Evolutionary conservation across 495 filamentous ascomycete species (phyloP).

Genomic region (Aspergillus steynii): DNA sequence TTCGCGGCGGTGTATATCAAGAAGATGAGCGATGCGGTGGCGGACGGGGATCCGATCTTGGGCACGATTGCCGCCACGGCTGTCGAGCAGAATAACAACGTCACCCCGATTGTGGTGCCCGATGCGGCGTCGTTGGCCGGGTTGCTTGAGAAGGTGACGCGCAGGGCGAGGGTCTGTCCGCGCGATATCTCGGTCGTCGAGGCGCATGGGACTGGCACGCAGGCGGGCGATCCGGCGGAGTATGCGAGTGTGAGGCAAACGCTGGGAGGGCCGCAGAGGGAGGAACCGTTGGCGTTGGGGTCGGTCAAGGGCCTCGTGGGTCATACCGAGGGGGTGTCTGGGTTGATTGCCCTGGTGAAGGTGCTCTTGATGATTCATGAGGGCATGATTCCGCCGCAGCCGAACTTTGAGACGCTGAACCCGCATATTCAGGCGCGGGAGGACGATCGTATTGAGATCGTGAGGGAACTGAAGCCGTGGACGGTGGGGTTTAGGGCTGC

Average conservation of each 20-base stretch:
- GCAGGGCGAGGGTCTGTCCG: constrained; percentile 58
- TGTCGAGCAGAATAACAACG: constrained; percentile 67
- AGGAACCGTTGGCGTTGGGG: constrained; percentile 25
- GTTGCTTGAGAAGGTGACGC: constrained; percentile 57
- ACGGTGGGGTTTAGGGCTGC: constrained; percentile 32
- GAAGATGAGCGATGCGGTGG: constrained; percentile 59
- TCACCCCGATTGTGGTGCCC: constrained; percentile 70
- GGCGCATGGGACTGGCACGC: constrained; percentile 76
- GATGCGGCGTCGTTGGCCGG: constrained; percentile 60
- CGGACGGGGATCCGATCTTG: constrained; percentile 62
- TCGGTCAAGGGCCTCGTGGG: constrained; percentile 54
- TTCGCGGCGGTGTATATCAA: constrained; percentile 68
- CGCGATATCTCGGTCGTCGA: constrained; percentile 69
- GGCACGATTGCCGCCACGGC: constrained; percentile 61
- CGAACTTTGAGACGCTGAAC: constrained; percentile 43
- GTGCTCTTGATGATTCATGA: constrained; percentile 51
- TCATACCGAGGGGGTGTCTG: constrained; percentile 52
- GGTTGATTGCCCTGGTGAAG: constrained; percentile 47
- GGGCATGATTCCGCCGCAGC: constrained; percentile 40
- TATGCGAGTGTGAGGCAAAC: constrained; percentile 39
- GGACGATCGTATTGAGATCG: constrained; percentile 42
- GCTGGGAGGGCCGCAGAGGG: constrained; percentile 31
- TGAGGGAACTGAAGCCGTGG: constrained; percentile 33
- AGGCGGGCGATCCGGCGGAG: constrained; percentile 70
- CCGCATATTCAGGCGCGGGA: constrained; percentile 28